These are phyloP conservation scores for Sporothrix schenckii DNA, from an alignment of 2,329 filamentous ascomycete genomes.

Conservation along the genomic window DNA sequence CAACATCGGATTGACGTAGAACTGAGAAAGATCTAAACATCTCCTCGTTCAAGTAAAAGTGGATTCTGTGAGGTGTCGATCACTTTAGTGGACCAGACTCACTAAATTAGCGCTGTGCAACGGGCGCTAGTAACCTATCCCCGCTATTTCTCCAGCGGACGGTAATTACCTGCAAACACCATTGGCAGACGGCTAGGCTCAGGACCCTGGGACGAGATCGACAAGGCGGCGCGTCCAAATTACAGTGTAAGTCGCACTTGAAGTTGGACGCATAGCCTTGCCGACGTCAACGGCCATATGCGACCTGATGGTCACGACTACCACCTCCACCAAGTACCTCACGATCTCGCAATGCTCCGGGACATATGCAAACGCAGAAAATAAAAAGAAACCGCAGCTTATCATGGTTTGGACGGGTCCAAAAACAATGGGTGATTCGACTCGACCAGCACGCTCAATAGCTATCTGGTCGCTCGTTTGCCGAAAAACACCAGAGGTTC, in stretches of 20 bases:
- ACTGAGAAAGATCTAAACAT: background rate
- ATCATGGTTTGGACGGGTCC: background rate
- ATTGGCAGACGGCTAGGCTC: background rate
- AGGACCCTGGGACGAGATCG: background rate
- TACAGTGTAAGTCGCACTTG: background rate
- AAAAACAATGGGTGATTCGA: no score
- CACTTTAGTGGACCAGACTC: background rate
- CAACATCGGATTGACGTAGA: background rate
- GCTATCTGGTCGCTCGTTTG: no score
- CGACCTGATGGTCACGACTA: no score
- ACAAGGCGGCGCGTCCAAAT: background rate
- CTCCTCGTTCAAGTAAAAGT: background rate
- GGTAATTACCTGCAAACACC: slow-evolving; percentile 5
- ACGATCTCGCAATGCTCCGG: background rate
- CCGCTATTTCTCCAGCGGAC: background rate
- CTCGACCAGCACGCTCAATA: no score
- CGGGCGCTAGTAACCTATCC: background rate
- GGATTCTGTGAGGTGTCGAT: background rate
- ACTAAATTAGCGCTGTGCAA: background rate
- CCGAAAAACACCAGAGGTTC: no score
- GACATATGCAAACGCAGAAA: background rate
- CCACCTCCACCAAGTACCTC: background rate
- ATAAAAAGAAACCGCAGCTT: background rate
- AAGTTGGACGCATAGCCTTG: background rate
- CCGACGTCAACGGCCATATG: background rate